Evolutionary conservation across 768 basidiomycete genomes (phyloP).

Genomic region (Rhodotorula sphaerocarpa): DNA sequence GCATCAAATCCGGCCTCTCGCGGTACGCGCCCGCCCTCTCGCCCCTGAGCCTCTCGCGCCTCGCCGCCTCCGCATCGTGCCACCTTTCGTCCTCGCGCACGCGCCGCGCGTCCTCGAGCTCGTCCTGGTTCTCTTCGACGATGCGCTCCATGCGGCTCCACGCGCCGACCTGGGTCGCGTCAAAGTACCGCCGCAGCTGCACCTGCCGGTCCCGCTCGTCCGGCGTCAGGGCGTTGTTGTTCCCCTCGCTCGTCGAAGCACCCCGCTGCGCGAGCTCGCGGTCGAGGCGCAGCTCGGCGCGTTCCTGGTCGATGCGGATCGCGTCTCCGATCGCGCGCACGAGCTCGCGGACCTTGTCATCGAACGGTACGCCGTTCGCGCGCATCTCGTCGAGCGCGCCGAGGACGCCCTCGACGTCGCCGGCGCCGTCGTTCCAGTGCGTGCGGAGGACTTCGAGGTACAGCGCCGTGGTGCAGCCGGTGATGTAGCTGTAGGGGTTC

Average conservation of each 20-base stretch:
- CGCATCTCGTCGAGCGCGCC: conserved; percentile 60
- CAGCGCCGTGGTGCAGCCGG: conserved; percentile 75
- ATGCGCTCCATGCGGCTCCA: conserved; percentile 26
- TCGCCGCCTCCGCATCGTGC: neutral
- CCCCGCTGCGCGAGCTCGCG: neutral
- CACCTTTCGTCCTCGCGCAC: neutral
- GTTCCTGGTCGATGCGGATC: conserved; percentile 13
- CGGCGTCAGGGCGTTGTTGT: too few species aligned
- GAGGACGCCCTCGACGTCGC: conserved; percentile 22
- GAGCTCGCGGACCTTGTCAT: conserved; percentile 7
- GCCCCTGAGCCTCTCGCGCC: neutral
- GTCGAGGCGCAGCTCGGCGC: conserved; percentile 11
- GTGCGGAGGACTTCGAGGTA: conserved; percentile 83
- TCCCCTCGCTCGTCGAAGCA: neutral
- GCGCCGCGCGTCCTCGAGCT: neutral
- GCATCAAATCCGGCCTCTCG: neutral
- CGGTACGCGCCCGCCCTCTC: neutral
- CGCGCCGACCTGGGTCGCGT: neutral
- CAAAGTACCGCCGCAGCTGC: conserved; percentile 2
- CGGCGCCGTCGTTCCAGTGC: conserved; percentile 52
- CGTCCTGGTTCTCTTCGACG: conserved; percentile 16
- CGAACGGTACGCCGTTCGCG: conserved; percentile 3
- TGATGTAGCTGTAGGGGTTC: conserved; percentile 65
- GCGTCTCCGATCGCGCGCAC: conserved; percentile 17
- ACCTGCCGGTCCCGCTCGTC: conserved; percentile 4